Percentiles rank a stretch among this genome's conserved stretches.
These are phyloP conservation scores for Dendryphion nanum DNA, from an alignment of 2,329 filamentous ascomycete genomes.

Conservation along the genomic window DNA sequence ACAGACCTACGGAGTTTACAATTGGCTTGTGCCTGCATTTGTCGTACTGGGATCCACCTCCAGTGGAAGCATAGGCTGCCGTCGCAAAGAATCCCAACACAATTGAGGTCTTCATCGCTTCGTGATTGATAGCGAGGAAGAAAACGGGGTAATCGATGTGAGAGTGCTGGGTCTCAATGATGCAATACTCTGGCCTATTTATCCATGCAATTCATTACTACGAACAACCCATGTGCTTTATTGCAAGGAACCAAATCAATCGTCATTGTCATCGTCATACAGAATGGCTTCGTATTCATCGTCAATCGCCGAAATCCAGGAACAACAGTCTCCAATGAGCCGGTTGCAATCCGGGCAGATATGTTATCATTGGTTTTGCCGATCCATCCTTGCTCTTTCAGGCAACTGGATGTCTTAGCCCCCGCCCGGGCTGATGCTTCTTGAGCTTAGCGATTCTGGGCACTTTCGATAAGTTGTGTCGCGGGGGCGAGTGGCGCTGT, in stretches of 20 bases:
- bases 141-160: too few species aligned
- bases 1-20: constrained; percentile 19
- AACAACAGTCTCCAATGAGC: too few species aligned
- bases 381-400: not conserved
- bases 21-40: constrained; percentile 15
- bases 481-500: not conserved
- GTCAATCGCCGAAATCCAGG: not conserved
- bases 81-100: not conserved
- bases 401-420: not conserved
- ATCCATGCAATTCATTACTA: not conserved
- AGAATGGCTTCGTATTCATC: not conserved
- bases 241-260: not conserved
- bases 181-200: not conserved
- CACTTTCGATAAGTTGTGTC: too few species aligned
- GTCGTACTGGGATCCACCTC: too few species aligned
- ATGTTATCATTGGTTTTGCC: not conserved
- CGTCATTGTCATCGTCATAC: not conserved
- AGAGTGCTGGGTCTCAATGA: too few species aligned
- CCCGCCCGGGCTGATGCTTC: not conserved
- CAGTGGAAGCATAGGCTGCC: not conserved
- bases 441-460: not conserved
- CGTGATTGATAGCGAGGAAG: not conserved
- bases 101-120: not conserved
- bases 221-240: not conserved
- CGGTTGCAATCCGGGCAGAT: too few species aligned